Percentiles rank a stretch among this genome's conserved stretches.
Conservation (phyloP, 208 protist genomes). For the Sergeia podlipaevii region DNA sequence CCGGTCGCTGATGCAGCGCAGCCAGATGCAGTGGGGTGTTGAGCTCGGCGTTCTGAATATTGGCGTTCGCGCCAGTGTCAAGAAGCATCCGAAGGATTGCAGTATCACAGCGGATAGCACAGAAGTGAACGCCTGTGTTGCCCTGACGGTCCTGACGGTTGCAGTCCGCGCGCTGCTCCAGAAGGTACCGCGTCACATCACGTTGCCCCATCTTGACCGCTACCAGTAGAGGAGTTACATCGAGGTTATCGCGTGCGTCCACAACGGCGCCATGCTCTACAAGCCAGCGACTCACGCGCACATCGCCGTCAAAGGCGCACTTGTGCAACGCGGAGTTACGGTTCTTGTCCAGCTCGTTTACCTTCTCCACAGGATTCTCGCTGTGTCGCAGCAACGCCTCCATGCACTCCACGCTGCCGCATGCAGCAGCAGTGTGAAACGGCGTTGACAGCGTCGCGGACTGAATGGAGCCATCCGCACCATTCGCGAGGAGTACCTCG, state of each 20-base stretch:
- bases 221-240: conserved; percentile 82
- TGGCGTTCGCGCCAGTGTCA: conserved; percentile 39
- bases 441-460: conserved; percentile 83
- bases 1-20: conserved; percentile 63
- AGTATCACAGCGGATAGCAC: conserved; percentile 81
- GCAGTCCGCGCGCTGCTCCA: conserved; percentile 60
- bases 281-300: conserved; percentile 83
- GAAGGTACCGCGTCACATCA: conserved; percentile 73
- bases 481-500: conserved; percentile 74
- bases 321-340: conserved; percentile 85
- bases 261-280: conserved; percentile 85
- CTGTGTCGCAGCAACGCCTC: conserved; percentile 75
- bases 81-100: conserved; percentile 76
- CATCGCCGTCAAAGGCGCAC: conserved; percentile 88
- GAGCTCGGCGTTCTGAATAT: conserved; percentile 68
- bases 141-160: conserved; percentile 66
- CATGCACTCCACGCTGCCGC: conserved; percentile 88
- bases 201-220: conserved; percentile 89
- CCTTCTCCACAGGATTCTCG: conserved; percentile 52
- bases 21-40: conserved; percentile 85
- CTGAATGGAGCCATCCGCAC: conserved; percentile 79
- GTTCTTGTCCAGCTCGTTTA: conserved; percentile 85
- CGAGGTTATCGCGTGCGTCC: conserved; percentile 61
- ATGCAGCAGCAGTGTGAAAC: conserved; percentile 87
- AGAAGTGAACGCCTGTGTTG: conserved; percentile 84